phyloP scores from a whole-genome alignment of 495 filamentous ascomycete species.

The Daldinia decipiens region DNA sequence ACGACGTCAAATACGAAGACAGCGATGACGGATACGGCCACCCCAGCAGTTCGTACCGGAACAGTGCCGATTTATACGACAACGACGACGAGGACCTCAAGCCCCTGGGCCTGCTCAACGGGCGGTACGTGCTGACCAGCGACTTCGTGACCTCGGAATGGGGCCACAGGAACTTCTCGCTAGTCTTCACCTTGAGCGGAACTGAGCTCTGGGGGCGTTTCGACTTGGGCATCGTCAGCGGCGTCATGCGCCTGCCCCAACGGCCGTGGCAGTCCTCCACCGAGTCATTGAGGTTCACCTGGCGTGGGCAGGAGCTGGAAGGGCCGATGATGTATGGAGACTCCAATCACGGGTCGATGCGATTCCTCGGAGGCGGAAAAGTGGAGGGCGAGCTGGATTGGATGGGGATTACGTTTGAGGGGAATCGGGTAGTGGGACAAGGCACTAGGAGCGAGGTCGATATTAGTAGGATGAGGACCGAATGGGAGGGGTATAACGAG shows the following conservation, averaged over 20 bases:
- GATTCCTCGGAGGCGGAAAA: conserved; percentile 47
- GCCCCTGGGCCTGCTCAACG: conserved; percentile 57
- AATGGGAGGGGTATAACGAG: conserved; percentile 43
- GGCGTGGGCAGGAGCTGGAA: conserved; percentile 47
- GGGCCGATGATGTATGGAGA: conserved; percentile 22
- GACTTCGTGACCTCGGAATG: conserved; percentile 26
- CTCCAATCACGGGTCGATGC: conserved; percentile 38
- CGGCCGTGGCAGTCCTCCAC: conserved; percentile 47
- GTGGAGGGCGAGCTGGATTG: conserved; percentile 44
- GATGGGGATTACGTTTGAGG: conserved; percentile 39
- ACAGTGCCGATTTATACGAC: not conserved
- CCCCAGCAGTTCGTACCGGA: not conserved
- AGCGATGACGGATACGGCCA: conserved; percentile 9
- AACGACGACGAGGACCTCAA: conserved; percentile 11
- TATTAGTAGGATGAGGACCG: conserved; percentile 33
- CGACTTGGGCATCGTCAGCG: conserved; percentile 46
- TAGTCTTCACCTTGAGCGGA: conserved; percentile 51
- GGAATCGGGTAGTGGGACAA: conserved; percentile 28
- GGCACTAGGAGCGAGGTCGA: conserved; percentile 50
- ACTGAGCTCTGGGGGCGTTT: conserved; percentile 49
- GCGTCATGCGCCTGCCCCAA: conserved; percentile 44
- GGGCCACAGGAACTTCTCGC: conserved; percentile 18
- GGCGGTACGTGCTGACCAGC: conserved; percentile 54
- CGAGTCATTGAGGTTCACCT: conserved; percentile 34
- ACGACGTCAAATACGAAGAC: conserved; percentile 12